Base-by-base conservation (phyloP, 192 early-diverging fungal species). In the Pilobolus umbonatus region DNA sequence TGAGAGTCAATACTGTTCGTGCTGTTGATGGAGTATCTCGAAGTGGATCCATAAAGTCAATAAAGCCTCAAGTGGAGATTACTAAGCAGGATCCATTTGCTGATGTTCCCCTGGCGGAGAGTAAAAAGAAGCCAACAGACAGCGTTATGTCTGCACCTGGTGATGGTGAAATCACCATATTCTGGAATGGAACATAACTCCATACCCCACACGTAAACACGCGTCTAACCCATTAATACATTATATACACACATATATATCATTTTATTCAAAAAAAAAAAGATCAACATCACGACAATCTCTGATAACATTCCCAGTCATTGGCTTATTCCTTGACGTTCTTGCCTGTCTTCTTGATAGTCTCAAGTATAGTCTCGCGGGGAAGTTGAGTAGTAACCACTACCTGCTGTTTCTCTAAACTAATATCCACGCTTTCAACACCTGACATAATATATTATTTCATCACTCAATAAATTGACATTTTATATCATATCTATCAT, bases 151-250 rank as follows among this genome's bases (percentile, higher is more conserved):
- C 64, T 43, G 52, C 64, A 3, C 32, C 40, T 6, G 70, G 70
- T 17, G 70, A 72, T 48, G 70, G 70, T 19, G 70, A 74, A 35
- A 74, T 74, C 15, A 70, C 72, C 2, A 64, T 70, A 31, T 61
- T 71, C 30, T 70, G 72, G 62, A 61, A 40, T 29, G 53, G 69
- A 30, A 17, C 39, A 12, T 42, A 42, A 42, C n/a, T n/a, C n/a
- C n/a, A n/a, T n/a, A n/a, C n/a, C n/a, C n/a, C n/a, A n/a, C n/a
- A n/a, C n/a, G n/a, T 15, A 42, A 42, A 5, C 2, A 10, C 5
- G 3, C 5, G 19, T 12, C 1, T 12, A 42, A 42, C 11, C n/a
- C n/a, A 8, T 40, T 40, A 15, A 40, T 38, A 12, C 9, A 12
- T 38, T 38, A 38, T 38, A 12, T 38, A 38, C 36, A 38, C 15